phyloP scores from a whole-genome alignment of 2,329 filamentous ascomycete species.

The Xylariomycetidae sp. region DNA sequence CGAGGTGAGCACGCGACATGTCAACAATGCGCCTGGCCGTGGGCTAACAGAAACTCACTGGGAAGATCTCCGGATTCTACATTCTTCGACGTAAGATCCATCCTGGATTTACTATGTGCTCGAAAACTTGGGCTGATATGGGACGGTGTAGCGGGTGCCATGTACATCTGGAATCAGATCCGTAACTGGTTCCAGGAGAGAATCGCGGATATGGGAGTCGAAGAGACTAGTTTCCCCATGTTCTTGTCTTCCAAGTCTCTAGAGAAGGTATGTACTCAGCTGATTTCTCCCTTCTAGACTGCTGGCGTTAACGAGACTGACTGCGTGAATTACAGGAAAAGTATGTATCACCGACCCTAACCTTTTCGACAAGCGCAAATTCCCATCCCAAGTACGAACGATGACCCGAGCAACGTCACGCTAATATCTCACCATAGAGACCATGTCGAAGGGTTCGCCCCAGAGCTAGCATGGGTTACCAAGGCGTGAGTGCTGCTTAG shows the following conservation, averaged over 20 bases:
- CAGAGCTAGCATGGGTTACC: conserved; percentile 85
- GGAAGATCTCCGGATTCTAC: conserved; percentile 91
- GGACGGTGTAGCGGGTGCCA: conserved; percentile 40
- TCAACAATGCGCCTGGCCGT: too few relatives aligned
- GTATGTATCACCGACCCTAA: conserved; percentile 6
- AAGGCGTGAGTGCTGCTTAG: conserved; percentile 58
- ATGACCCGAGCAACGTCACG: background rate
- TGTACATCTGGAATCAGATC: conserved; percentile 64
- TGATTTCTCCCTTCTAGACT: background rate
- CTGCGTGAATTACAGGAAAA: conserved; percentile 15
- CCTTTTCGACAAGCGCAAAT: background rate
- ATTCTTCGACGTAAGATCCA: conserved; percentile 64
- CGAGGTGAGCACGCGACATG: conserved; percentile 21
- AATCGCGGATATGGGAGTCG: conserved; percentile 88
- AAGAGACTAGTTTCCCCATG: conserved; percentile 95
- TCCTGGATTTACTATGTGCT: background rate
- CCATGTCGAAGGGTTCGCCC: conserved; percentile 97
- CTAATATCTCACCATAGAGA: conserved; percentile 60
- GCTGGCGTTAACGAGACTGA: too few relatives aligned
- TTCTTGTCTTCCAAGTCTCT: conserved; percentile 91
- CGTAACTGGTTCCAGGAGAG: conserved; percentile 64
- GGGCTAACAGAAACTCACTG: too few relatives aligned
- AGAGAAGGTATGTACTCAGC: conserved; percentile 45
- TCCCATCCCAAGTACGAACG: conserved; percentile 1
- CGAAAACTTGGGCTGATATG: conserved; percentile 4